phyloP scores from a whole-genome alignment of 2,329 filamentous ascomycete species.

The Epichloe brachyelytri region DNA sequence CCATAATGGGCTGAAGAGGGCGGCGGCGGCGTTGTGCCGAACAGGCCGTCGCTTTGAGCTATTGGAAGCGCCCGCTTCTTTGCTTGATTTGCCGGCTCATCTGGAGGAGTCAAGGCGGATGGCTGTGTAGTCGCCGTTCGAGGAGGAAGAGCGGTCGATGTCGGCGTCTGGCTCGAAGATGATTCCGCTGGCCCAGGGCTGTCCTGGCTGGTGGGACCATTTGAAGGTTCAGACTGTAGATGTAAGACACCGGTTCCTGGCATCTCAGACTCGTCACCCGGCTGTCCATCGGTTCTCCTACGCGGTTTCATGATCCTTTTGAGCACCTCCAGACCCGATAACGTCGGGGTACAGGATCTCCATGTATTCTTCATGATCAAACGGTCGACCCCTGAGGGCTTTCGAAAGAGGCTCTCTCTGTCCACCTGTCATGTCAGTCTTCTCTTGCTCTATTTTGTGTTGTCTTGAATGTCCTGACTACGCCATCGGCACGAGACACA shows the following conservation, averaged over 20 bases:
- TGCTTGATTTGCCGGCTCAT: conserved; percentile 32
- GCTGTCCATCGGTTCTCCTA: conserved; percentile 33
- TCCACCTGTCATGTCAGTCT: background rate
- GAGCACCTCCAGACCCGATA: conserved; percentile 44
- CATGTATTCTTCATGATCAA: conserved; percentile 49
- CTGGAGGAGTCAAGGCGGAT: conserved; percentile 41
- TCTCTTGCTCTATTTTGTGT: background rate
- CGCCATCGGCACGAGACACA: conserved; percentile 1
- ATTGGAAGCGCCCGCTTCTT: conserved; percentile 28
- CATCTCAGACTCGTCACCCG: conserved; percentile 33
- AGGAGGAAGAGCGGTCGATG: conserved; percentile 23
- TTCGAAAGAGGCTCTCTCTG: conserved; percentile 46
- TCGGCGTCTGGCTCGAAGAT: conserved; percentile 19
- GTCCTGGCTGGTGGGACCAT: conserved; percentile 12
- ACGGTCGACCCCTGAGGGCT: conserved; percentile 42
- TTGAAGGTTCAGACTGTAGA: conserved; percentile 24
- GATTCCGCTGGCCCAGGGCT: conserved; percentile 15
- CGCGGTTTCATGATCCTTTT: conserved; percentile 43
- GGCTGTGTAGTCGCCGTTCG: conserved; percentile 26
- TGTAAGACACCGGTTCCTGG: conserved; percentile 35
- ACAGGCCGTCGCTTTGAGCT: conserved; percentile 6
- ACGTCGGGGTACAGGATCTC: conserved; percentile 48
- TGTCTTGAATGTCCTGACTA: conserved; percentile 2
- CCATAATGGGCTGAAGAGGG: conserved; percentile 16
- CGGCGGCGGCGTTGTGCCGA: conserved; percentile 13